Evolutionary conservation across 805 yeast species (phyloP).

Genomic region (Candida lessepsii): DNA sequence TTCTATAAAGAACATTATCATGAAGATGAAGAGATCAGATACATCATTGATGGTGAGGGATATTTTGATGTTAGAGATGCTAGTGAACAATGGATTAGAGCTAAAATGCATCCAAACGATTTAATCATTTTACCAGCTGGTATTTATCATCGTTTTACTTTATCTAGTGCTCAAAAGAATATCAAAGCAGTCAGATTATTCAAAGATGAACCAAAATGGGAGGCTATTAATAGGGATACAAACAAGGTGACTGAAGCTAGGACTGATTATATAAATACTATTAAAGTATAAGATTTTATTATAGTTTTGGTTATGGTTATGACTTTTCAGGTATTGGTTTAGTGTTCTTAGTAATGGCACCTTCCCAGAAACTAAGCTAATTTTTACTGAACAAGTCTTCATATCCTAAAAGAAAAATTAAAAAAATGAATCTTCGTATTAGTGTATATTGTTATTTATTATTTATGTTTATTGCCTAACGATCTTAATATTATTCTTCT

Average conservation of each 20-base stretch:
- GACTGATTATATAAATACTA: slow-evolving; percentile 29
- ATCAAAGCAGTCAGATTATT: slow-evolving; percentile 81
- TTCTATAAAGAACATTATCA: slow-evolving; percentile 88
- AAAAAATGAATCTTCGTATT: too few species aligned
- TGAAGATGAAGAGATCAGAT: slow-evolving; percentile 96
- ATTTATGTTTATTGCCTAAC: slow-evolving; percentile 22
- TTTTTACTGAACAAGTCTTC: too few species aligned
- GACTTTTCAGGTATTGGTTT: slow-evolving; percentile 1
- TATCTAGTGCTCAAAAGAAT: slow-evolving; percentile 53
- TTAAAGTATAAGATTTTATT: slow-evolving; percentile 20
- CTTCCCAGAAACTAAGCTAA: too few species aligned
- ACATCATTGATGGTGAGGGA: slow-evolving; percentile 85
- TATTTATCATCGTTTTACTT: slow-evolving; percentile 88
- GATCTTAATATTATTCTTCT: slow-evolving; percentile 41
- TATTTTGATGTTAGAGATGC: slow-evolving; percentile 81
- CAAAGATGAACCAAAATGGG: slow-evolving; percentile 96
- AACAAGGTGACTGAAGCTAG: slow-evolving; percentile 35
- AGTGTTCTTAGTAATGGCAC: too few species aligned
- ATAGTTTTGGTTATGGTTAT: neutral
- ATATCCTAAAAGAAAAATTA: too few species aligned
- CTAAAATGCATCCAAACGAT: slow-evolving; percentile 62
- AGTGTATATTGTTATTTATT: slow-evolving; percentile 1
- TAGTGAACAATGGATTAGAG: slow-evolving; percentile 71
- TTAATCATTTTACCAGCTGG: slow-evolving; percentile 83
- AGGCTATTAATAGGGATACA: slow-evolving; percentile 70